These are phyloP conservation scores for Starmerella bombicola DNA, from an alignment of 805 yeast species.

Conservation along the genomic window DNA sequence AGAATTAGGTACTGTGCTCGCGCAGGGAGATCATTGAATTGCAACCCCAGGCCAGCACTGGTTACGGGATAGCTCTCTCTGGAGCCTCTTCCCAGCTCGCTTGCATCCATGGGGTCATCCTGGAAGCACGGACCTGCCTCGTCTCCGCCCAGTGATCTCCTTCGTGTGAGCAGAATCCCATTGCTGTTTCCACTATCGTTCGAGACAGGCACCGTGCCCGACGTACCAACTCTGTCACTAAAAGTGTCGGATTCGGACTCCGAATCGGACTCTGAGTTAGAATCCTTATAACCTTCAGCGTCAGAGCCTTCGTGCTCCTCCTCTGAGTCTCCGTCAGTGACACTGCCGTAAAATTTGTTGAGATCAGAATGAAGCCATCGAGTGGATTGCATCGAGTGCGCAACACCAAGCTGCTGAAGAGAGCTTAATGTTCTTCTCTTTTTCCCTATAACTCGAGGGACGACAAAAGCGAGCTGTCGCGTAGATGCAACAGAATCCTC, in stretches of 20 bases:
- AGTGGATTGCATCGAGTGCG: constrained; percentile 52
- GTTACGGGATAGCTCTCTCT: not conserved
- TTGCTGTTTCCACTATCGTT: not conserved
- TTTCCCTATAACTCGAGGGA: constrained; percentile 17
- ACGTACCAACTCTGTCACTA: not conserved
- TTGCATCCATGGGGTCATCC: constrained; percentile 21
- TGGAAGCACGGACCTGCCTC: constrained; percentile 24
- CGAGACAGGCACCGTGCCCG: not conserved
- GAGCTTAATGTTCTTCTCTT: constrained; percentile 39
- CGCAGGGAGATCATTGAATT: constrained; percentile 83
- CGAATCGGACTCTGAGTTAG: not conserved
- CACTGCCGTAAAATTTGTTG: constrained; percentile 16
- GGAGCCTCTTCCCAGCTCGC: not conserved
- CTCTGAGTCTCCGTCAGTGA: constrained; percentile 22
- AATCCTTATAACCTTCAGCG: constrained; percentile 1
- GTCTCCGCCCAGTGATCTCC: constrained; percentile 18
- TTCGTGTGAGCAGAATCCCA: no score
- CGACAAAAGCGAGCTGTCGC: constrained; percentile 5
- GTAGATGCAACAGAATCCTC: not conserved
- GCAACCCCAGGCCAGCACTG: constrained; percentile 21
- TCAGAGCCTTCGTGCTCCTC: constrained; percentile 19
- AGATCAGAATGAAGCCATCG: constrained; percentile 12
- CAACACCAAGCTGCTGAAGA: constrained; percentile 63
- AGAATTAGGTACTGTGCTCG: constrained; percentile 79
- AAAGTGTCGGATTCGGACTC: not conserved